A percentile compares a stretch with the other conserved stretches of the same genome.
Evolutionary conservation across 257 asterid species (phyloP).

Genomic region (Agastache rugosa): DNA sequence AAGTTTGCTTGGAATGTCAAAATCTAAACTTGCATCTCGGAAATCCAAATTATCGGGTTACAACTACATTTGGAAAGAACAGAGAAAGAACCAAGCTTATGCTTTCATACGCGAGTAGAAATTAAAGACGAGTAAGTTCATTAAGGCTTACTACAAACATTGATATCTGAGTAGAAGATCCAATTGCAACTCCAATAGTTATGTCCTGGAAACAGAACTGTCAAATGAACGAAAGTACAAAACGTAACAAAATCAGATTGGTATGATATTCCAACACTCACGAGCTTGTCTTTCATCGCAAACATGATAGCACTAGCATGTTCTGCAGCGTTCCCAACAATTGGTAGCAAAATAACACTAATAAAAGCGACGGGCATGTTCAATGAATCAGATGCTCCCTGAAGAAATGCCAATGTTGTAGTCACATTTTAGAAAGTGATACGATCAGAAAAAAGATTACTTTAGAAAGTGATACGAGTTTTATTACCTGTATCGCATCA

Average conservation of each 20-base stretch:
- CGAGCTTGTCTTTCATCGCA: constrained; percentile 98
- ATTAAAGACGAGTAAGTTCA: neutral
- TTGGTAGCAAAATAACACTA: constrained; percentile 90
- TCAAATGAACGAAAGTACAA: neutral
- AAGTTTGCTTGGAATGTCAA: neutral
- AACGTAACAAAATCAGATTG: neutral
- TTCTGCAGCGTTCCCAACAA: constrained; percentile 97
- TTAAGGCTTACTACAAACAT: constrained; percentile 87
- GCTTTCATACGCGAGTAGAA: neutral
- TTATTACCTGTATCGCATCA: constrained; percentile 83
- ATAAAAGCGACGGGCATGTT: constrained; percentile 90
- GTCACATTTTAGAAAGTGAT: neutral
- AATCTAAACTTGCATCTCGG: neutral
- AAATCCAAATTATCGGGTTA: neutral
- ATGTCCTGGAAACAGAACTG: constrained; percentile 43
- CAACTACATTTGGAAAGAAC: constrained; percentile 1
- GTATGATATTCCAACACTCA: constrained; percentile 37
- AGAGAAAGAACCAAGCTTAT: neutral
- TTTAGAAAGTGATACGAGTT: constrained; percentile 1
- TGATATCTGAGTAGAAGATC: constrained; percentile 97
- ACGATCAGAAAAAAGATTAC: neutral
- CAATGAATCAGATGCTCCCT: constrained; percentile 94
- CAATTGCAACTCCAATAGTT: constrained; percentile 93
- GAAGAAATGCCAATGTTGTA: constrained; percentile 32
- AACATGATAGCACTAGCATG: constrained; percentile 99